Conservation (phyloP, 1,284 basidiomycete genomes). For the Moesziomyces sp. region DNA sequence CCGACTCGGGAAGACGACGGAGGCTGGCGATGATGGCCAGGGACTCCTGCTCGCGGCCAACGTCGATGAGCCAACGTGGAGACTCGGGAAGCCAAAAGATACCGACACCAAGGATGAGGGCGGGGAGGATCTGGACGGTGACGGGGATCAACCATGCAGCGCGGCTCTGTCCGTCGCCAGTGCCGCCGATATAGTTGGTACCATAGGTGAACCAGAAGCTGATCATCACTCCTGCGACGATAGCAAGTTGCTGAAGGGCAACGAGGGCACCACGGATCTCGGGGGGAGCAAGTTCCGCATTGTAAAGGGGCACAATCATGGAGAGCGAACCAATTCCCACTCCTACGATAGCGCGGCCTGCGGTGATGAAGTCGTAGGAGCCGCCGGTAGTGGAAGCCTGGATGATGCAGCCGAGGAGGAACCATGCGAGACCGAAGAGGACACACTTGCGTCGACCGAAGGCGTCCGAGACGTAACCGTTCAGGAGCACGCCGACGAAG, state of each 20-base stretch:
- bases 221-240: slow-evolving; percentile 60
- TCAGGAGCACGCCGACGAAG: slow-evolving; percentile 76
- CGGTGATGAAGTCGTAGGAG: slow-evolving; percentile 73
- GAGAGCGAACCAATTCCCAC: slow-evolving; percentile 82
- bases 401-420: slow-evolving; percentile 77
- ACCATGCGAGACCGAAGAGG: slow-evolving; percentile 76
- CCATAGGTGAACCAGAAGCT: slow-evolving; percentile 83
- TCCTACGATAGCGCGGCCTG: slow-evolving; percentile 79
- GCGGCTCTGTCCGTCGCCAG: slow-evolving; percentile 73
- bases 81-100: slow-evolving; percentile 78
- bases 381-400: slow-evolving; percentile 74
- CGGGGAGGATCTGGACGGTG: slow-evolving; percentile 80
- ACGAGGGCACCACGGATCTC: slow-evolving; percentile 83
- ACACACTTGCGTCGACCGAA: slow-evolving; percentile 77
- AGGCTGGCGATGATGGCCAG: slow-evolving; percentile 75
- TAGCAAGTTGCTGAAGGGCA: slow-evolving; percentile 75
- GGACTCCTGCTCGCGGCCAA: slow-evolving; percentile 80
- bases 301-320: slow-evolving; percentile 78
- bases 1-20: slow-evolving; percentile 73
- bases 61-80: slow-evolving; percentile 79
- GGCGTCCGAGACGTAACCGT: slow-evolving; percentile 77
- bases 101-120: slow-evolving; percentile 74
- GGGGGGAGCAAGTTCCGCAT: slow-evolving; percentile 82
- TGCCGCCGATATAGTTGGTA: slow-evolving; percentile 73
- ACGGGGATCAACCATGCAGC: slow-evolving; percentile 82